Percentiles rank a stretch among this genome's conserved stretches.
phyloP scores from a whole-genome alignment of 805 yeast species.

The Metschnikowia chrysomelidarum region DNA sequence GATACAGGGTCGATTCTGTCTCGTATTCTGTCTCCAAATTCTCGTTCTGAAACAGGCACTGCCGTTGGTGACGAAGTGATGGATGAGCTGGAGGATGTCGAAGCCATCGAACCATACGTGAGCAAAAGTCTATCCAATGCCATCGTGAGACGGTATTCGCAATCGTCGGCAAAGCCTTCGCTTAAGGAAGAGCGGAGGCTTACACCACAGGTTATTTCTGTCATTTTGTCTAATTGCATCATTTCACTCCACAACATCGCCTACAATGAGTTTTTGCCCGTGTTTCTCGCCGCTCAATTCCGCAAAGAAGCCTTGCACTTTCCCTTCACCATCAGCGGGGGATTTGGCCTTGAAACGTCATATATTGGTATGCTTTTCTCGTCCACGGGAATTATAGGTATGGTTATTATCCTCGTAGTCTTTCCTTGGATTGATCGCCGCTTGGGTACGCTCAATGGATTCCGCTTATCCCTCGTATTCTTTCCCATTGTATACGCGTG shows the following conservation, averaged over 20 bases:
- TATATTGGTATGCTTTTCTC: conserved; percentile 37
- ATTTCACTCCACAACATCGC: conserved; percentile 32
- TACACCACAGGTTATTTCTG: conserved; percentile 32
- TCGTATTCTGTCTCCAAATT: conserved; percentile 1
- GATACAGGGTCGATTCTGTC: conserved; percentile 3
- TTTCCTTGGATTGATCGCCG: conserved; percentile 35
- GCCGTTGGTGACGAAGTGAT: not conserved
- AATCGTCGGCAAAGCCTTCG: conserved; percentile 6
- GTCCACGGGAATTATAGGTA: conserved; percentile 37
- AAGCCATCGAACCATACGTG: conserved; percentile 9
- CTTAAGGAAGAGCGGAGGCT: conserved; percentile 12
- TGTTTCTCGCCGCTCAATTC: conserved; percentile 33
- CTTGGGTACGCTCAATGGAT: conserved; percentile 31
- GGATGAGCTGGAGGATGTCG: conserved; percentile 9
- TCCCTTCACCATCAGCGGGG: conserved; percentile 37
- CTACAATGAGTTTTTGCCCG: conserved; percentile 38
- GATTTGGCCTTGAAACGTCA: conserved; percentile 33
- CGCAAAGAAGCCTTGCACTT: conserved; percentile 26
- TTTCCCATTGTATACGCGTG: conserved; percentile 33
- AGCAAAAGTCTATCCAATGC: conserved; percentile 13
- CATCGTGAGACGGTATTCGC: conserved; percentile 18
- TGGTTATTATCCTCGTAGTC: conserved; percentile 27
- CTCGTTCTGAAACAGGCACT: not conserved
- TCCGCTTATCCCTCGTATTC: conserved; percentile 29
- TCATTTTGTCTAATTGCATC: conserved; percentile 33